Percentiles rank a stretch among this genome's conserved stretches.
Conservation (phyloP, 768 basidiomycete species). For the Stropharia rugosoannulata region DNA sequence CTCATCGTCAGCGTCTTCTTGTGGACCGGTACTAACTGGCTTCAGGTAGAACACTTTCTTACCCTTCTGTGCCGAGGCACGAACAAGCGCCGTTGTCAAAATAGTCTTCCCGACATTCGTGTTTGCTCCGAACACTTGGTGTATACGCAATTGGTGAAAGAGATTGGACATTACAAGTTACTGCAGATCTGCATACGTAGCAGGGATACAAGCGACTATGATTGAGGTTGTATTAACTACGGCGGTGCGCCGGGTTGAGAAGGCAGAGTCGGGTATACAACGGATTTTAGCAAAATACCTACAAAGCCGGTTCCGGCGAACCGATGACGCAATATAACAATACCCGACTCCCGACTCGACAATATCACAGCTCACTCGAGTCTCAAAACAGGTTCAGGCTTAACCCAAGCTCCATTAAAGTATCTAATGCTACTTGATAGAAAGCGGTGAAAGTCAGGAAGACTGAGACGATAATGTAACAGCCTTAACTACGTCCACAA, state of each 20-base stretch:
- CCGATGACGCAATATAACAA: not conserved
- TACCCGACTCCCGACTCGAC: too few relatives aligned
- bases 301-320: not conserved
- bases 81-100: slow-evolving; percentile 79
- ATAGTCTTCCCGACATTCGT: slow-evolving; percentile 97
- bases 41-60: slow-evolving; percentile 72
- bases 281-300: not conserved
- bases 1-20: slow-evolving; percentile 83
- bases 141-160: slow-evolving; percentile 80
- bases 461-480: not conserved
- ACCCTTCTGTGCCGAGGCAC: slow-evolving; percentile 64
- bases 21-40: slow-evolving; percentile 87
- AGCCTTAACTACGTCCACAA: slow-evolving; percentile 17
- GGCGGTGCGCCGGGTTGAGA: not conserved
- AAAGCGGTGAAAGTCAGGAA: too few relatives aligned
- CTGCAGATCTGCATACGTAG: not conserved
- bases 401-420: too few relatives aligned
- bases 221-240: not conserved
- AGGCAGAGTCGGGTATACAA: not conserved
- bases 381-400: too few relatives aligned
- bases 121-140: slow-evolving; percentile 94
- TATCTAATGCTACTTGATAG: too few relatives aligned
- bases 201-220: not conserved
- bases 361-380: too few relatives aligned
- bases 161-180: slow-evolving; percentile 66